These are phyloP conservation scores for Penicillium sp. DNA, from an alignment of 2,329 filamentous ascomycete genomes.

Conservation along the genomic window DNA sequence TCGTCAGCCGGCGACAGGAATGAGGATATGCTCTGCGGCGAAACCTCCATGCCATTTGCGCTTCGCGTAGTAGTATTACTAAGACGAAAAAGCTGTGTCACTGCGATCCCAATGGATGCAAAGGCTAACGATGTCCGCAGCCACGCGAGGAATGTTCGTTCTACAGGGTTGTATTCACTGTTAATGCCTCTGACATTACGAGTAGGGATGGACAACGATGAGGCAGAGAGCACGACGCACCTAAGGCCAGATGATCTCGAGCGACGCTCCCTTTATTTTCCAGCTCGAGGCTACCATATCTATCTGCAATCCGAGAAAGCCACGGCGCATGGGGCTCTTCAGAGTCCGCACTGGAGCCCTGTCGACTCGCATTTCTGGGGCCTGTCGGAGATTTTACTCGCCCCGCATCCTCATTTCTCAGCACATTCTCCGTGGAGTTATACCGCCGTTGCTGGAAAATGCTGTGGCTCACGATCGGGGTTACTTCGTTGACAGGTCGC, in stretches of 20 bases:
- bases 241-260: conserved; percentile 67
- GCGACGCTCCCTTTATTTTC: conserved; percentile 71
- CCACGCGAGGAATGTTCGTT: conserved; percentile 72
- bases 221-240: conserved; percentile 43
- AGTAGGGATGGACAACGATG: background rate
- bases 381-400: conserved; percentile 17
- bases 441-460: conserved; percentile 35
- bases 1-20: conserved; percentile 28
- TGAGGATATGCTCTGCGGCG: conserved; percentile 26
- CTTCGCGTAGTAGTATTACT: conserved; percentile 53
- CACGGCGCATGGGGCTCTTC: conserved; percentile 38
- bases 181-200: conserved; percentile 10
- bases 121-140: conserved; percentile 69
- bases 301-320: conserved; percentile 58
- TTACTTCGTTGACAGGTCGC: conserved; percentile 33
- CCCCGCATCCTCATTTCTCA: conserved; percentile 23
- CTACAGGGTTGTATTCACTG: conserved; percentile 40
- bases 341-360: conserved; percentile 14
- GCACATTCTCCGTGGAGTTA: conserved; percentile 35
- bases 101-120: conserved; percentile 68
- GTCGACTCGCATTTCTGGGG: conserved; percentile 15
- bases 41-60: conserved; percentile 16
- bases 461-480: conserved; percentile 36
- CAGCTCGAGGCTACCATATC: conserved; percentile 66
- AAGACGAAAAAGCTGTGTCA: conserved; percentile 69